Conservation (phyloP, 495 filamentous ascomycete genomes). For the Hamigera avellanea region DNA sequence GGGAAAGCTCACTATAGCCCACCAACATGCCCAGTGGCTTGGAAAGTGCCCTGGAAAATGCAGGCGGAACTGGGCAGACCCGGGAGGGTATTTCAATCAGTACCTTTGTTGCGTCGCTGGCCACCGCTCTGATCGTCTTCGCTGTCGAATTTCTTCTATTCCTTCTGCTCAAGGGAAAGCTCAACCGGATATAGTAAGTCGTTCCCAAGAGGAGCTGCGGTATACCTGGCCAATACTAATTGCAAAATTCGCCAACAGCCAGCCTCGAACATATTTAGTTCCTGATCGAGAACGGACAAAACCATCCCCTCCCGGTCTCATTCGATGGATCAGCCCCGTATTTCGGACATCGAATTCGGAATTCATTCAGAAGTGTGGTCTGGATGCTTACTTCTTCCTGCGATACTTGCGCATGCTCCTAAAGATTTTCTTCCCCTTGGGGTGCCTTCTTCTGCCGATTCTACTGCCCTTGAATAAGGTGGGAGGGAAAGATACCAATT, state of each 20-base stretch:
- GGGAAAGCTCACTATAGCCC: not conserved
- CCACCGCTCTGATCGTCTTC: slow-evolving; percentile 60
- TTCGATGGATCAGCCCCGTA: slow-evolving; percentile 55
- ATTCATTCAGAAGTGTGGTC: slow-evolving; percentile 86
- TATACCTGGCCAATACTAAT: not conserved
- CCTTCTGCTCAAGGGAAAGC: slow-evolving; percentile 61
- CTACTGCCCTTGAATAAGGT: slow-evolving; percentile 74
- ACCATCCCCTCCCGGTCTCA: slow-evolving; percentile 58
- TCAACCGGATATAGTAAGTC: slow-evolving; percentile 79
- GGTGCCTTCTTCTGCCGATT: slow-evolving; percentile 68
- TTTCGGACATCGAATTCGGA: slow-evolving; percentile 74
- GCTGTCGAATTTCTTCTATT: slow-evolving; percentile 68
- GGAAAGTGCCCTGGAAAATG: slow-evolving; percentile 24
- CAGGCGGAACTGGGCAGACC: slow-evolving; percentile 29
- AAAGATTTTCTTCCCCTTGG: slow-evolving; percentile 80
- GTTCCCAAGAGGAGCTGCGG: not conserved
- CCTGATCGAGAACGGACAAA: slow-evolving; percentile 74
- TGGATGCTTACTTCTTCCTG: slow-evolving; percentile 97
- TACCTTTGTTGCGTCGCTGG: slow-evolving; percentile 67
- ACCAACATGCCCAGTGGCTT: no score
- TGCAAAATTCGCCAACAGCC: slow-evolving; percentile 27
- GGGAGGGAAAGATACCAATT: slow-evolving; percentile 52
- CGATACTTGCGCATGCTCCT: slow-evolving; percentile 89
- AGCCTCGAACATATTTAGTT: slow-evolving; percentile 85
- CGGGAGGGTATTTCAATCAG: slow-evolving; percentile 34